Percentiles rank a stretch among this genome's conserved stretches.
Conservation (phyloP, 1,284 basidiomycete genomes). For the Exobasidium cylindrosporum region DNA sequence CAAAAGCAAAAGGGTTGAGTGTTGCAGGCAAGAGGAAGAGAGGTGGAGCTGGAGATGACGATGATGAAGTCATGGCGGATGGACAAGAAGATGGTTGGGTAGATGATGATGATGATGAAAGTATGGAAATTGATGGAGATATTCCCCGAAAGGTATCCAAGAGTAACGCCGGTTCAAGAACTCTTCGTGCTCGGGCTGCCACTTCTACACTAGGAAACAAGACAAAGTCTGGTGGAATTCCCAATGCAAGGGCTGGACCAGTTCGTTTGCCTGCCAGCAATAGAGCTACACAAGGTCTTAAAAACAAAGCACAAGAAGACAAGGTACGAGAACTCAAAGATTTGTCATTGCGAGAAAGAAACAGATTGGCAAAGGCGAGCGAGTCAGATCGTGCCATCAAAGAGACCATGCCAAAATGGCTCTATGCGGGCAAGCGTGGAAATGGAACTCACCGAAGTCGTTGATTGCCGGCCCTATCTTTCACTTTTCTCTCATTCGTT, state of each 20-base stretch:
- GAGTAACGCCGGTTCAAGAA: slow-evolving; percentile 63
- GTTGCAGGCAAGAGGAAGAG: slow-evolving; percentile 65
- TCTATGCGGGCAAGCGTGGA: slow-evolving; percentile 51
- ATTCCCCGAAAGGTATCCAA: slow-evolving; percentile 57
- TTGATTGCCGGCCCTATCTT: slow-evolving; percentile 11
- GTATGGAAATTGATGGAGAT: slow-evolving; percentile 25
- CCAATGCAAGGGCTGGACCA: slow-evolving; percentile 45
- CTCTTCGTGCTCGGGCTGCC: slow-evolving; percentile 54
- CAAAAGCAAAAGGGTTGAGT: slow-evolving; percentile 70
- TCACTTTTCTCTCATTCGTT: neutral
- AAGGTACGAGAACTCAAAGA: slow-evolving; percentile 47
- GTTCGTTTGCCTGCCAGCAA: slow-evolving; percentile 46
- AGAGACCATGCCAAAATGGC: slow-evolving; percentile 52
- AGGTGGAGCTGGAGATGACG: slow-evolving; percentile 57
- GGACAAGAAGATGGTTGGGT: slow-evolving; percentile 59
- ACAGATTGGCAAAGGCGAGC: slow-evolving; percentile 46
- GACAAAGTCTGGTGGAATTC: slow-evolving; percentile 42
- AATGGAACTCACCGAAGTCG: slow-evolving; percentile 50
- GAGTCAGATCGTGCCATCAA: slow-evolving; percentile 52
- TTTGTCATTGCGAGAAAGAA: slow-evolving; percentile 41
- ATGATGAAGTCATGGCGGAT: slow-evolving; percentile 47
- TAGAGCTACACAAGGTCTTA: slow-evolving; percentile 44
- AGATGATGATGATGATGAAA: slow-evolving; percentile 58
- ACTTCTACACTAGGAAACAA: slow-evolving; percentile 15
- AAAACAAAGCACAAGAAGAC: slow-evolving; percentile 38